phyloP scores from a whole-genome alignment of 805 yeast species.

The Candida loeiensis region DNA sequence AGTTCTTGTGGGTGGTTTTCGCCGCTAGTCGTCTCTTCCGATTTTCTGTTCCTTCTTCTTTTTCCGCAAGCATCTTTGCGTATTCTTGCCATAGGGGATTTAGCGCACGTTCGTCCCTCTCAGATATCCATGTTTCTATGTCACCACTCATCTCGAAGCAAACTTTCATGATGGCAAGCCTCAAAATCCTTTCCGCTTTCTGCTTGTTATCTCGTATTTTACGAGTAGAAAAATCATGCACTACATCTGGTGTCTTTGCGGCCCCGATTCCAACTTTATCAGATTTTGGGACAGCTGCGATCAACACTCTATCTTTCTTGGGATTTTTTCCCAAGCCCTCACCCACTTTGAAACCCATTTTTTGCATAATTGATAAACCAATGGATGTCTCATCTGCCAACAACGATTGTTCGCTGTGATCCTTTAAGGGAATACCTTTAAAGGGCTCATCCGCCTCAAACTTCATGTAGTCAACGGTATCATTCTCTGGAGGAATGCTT shows the following conservation, averaged over 20 bases:
- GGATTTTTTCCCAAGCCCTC: constrained; percentile 36
- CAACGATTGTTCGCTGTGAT: constrained; percentile 2
- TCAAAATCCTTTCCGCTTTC: constrained; percentile 14
- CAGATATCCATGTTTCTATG: constrained; percentile 19
- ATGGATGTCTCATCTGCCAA: constrained; percentile 26
- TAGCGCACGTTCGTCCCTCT: constrained; percentile 23
- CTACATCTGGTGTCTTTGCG: constrained; percentile 2
- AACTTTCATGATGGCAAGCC: constrained; percentile 29
- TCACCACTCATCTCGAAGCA: constrained; percentile 45
- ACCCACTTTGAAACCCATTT: constrained; percentile 56
- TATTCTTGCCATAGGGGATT: constrained; percentile 43
- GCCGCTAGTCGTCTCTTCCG: constrained; percentile 8
- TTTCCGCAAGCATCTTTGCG: constrained; percentile 10
- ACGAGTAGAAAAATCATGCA: not conserved
- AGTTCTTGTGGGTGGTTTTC: not conserved
- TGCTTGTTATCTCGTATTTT: constrained; percentile 9
- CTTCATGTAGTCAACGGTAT: constrained; percentile 4
- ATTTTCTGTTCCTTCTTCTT: constrained; percentile 2
- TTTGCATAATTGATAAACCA: constrained; percentile 52
- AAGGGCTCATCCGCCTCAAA: not conserved
- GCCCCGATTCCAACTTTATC: constrained; percentile 23
- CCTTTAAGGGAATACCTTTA: not conserved
- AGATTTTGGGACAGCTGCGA: constrained; percentile 16
- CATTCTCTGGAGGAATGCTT: too few species aligned
- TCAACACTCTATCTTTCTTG: constrained; percentile 6